Evolutionary conservation across 1,284 basidiomycete genomes (phyloP), one percentile per base, ranked within the genome.

Genomic region (Ceratobasidium sp.): DNA sequence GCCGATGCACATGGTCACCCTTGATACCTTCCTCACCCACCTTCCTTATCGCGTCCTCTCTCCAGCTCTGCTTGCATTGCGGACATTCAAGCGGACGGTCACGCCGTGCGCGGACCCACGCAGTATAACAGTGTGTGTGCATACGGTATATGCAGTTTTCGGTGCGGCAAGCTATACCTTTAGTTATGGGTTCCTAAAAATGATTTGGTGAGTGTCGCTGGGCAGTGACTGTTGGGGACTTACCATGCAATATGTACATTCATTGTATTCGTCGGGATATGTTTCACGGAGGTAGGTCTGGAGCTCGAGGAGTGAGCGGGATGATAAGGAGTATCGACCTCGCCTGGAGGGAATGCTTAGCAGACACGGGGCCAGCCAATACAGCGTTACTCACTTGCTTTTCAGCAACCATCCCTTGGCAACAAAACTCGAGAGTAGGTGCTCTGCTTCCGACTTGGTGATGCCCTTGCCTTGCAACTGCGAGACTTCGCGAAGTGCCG

Each of bases 361-460:
- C 29, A 9, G 8, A 70, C 6, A n/a, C 1, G 34, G 9, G 9
- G 4, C n/a, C 29, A n/a, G 52, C 54, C 4, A 37, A 64, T 1
- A 64, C 22, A 29, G 51, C 29, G 32, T n/a, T 52, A 86, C 91
- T 80, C 81, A 92, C 94, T 87, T 89, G 89, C 92, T 94, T 83
- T 90, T 92, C 49, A 89, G 79, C 1, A 95, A 83, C 95, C 94
- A 95, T 32, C 92, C 92, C 79, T 90, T 91, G 29, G 92, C 90
- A 0, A 96, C 92, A 81, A 97, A 93, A 79, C 92, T 95, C 37
- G 87, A 85, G 22, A 97, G 83, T 11, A 95, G 87, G 54, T 87
- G 83, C 83, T 96, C 93, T 0, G 90, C 92, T 78, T 92, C 91
- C 4, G 90, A 86, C 82, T 94, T 92, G 65, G 90, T 90, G 87